A percentile compares a stretch with the other conserved stretches of the same genome.
These are phyloP conservation scores for Picochlorum costavermella DNA, from an alignment of 139 green algal species.

Conservation along the genomic window DNA sequence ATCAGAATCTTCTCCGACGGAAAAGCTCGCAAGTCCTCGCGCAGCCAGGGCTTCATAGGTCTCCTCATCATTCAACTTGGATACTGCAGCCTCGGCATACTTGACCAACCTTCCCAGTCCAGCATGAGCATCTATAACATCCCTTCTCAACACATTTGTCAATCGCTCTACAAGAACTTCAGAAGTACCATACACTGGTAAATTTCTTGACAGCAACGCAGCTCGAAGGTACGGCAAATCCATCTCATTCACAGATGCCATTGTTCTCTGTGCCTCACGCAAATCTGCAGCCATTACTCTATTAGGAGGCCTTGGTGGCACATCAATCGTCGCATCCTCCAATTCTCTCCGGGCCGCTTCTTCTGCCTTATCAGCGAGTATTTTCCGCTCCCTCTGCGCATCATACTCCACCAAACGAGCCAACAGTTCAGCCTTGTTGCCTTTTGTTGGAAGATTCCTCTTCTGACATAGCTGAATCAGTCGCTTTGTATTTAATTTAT, in stretches of 20 bases:
- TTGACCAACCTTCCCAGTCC: slow-evolving; percentile 14
- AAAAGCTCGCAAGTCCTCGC: background rate
- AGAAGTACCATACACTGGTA: slow-evolving; percentile 18
- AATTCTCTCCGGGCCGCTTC: background rate
- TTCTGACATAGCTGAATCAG: slow-evolving; percentile 8
- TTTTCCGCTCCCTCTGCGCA: background rate
- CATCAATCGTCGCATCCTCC: slow-evolving; percentile 10
- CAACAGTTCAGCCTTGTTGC: slow-evolving; percentile 18
- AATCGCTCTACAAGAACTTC: slow-evolving; percentile 22
- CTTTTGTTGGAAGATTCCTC: slow-evolving; percentile 9
- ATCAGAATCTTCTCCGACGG: background rate
- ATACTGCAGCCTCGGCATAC: slow-evolving; percentile 17
- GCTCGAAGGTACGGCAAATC: slow-evolving; percentile 13
- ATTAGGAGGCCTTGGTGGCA: slow-evolving; percentile 7
- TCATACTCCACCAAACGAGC: slow-evolving; percentile 11
- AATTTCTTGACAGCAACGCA: background rate
- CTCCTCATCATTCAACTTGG: slow-evolving; percentile 10
- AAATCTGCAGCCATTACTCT: slow-evolving; percentile 5
- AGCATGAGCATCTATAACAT: slow-evolving; percentile 13
- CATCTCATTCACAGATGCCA: background rate
- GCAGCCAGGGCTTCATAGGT: slow-evolving; percentile 11
- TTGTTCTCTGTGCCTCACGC: background rate
- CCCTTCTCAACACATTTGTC: slow-evolving; percentile 7
- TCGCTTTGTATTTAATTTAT: slow-evolving; percentile 7
- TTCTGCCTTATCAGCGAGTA: background rate